Evolutionary conservation across 345 rosid genomes (phyloP).

Genomic region (Microthlaspi erraticum): DNA sequence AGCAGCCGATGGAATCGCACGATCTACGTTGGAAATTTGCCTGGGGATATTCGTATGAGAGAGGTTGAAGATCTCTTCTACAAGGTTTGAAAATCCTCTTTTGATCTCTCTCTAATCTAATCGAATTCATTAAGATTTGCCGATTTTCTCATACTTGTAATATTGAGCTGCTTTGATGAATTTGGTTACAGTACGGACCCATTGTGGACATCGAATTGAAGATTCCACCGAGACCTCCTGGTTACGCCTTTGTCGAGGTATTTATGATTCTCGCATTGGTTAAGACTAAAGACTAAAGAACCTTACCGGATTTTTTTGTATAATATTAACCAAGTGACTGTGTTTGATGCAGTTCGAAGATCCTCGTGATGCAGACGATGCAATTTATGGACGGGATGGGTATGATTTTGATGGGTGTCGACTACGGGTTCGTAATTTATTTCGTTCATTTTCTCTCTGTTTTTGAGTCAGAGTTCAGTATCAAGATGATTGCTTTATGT

Average conservation of each 20-base stretch:
- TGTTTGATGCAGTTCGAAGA: constrained; percentile 72
- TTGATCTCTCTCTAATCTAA: not conserved
- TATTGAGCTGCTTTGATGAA: not conserved
- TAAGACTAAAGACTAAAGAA: too few species aligned
- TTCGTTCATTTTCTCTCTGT: not conserved
- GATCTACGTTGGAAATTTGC: constrained; percentile 93
- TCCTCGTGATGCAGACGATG: constrained; percentile 96
- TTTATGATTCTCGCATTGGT: not conserved
- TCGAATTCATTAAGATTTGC: not conserved
- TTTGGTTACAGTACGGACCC: constrained; percentile 75
- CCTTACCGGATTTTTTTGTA: not conserved
- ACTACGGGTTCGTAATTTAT: constrained; percentile 63
- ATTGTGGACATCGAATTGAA: constrained; percentile 90
- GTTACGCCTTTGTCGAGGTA: constrained; percentile 98
- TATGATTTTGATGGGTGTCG: constrained; percentile 84
- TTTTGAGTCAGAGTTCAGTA: not conserved
- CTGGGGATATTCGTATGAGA: constrained; percentile 84
- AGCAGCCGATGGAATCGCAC: constrained; percentile 86
- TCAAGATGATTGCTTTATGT: not conserved
- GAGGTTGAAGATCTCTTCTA: constrained; percentile 92
- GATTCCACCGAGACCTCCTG: constrained; percentile 97
- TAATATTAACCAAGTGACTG: not conserved
- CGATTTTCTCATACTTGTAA: not conserved
- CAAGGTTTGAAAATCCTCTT: constrained; percentile 56
- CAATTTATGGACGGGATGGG: constrained; percentile 89